Percentiles rank a stretch among this genome's conserved stretches.
Conservation (phyloP, 192 early-diverging fungal genomes). For the Coemansia sp. region DNA sequence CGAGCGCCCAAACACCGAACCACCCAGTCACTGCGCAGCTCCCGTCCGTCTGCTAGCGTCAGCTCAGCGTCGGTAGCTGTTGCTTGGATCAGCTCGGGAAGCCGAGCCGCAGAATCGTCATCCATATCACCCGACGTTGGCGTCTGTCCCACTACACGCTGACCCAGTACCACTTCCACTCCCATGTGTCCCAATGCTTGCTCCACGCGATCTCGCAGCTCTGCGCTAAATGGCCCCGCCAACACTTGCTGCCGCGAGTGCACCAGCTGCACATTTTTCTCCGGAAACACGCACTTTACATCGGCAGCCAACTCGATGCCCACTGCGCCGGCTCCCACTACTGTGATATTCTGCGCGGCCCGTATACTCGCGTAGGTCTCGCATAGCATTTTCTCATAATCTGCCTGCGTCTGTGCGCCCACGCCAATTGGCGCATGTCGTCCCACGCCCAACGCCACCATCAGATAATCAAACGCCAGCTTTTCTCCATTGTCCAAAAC, state of each 20-base stretch:
- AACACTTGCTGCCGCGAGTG: conserved; percentile 36
- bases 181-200: conserved; percentile 23
- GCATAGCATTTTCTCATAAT: conserved; percentile 1
- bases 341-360: conserved; percentile 49
- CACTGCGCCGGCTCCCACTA: conserved; percentile 74
- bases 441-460: conserved; percentile 55
- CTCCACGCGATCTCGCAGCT: conserved; percentile 19
- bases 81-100: not conserved
- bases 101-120: not conserved
- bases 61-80: conserved; percentile 4
- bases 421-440: conserved; percentile 44
- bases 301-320: conserved; percentile 80
- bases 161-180: conserved; percentile 31
- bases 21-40: conserved; percentile 15
- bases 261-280: conserved; percentile 40
- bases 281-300: conserved; percentile 39
- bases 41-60: conserved; percentile 13
- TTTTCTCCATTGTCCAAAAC: conserved; percentile 20
- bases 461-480: conserved; percentile 52
- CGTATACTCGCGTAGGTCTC: too few relatives aligned
- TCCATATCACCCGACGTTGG: conserved; percentile 28
- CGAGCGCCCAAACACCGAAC: conserved; percentile 31
- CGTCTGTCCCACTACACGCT: conserved; percentile 22
- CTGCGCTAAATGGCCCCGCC: conserved; percentile 35
- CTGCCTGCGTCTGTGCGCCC: conserved; percentile 18